phyloP scores from a whole-genome alignment of 345 rosid genomes.

The Salix dunnii region DNA sequence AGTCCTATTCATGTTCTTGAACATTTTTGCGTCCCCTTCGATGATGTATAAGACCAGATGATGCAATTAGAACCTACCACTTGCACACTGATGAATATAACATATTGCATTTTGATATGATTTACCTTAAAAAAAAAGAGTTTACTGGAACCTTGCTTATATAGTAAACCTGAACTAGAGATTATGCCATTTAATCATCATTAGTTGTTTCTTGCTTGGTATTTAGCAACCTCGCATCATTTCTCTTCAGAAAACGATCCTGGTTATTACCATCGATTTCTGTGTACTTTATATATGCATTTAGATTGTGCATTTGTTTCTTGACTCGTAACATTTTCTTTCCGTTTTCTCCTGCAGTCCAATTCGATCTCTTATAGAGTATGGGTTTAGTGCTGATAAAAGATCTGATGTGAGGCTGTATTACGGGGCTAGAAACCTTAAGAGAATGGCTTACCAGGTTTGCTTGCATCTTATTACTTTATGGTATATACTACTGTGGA shows the following conservation, averaged over 20 bases:
- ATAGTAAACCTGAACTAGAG: background rate
- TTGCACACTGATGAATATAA: background rate
- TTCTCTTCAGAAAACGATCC: too few species aligned
- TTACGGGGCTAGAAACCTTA: slow-evolving; percentile 89
- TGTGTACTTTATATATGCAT: too few species aligned
- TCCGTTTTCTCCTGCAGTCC: slow-evolving; percentile 54
- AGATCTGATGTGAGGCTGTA: slow-evolving; percentile 85
- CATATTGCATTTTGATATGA: background rate
- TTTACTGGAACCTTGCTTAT: background rate
- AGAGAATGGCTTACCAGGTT: slow-evolving; percentile 98
- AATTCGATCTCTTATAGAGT: slow-evolving; percentile 79
- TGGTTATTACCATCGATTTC: background rate
- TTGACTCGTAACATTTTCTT: background rate
- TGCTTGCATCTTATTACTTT: slow-evolving; percentile 11
- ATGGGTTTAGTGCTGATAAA: slow-evolving; percentile 69
- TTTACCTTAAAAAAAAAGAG: background rate
- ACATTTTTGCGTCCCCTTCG: background rate
- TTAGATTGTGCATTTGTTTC: background rate
- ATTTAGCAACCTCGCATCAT: background rate
- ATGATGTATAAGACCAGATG: background rate
- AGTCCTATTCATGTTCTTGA: background rate
- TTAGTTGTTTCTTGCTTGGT: background rate
- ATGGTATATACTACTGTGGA: background rate
- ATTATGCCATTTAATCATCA: background rate
- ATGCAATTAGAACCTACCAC: background rate